Percentiles rank a stretch among this genome's conserved stretches.
Conservation (phyloP, 225 moss, liverwort and hornwort species). For the Bryum argenteum region DNA sequence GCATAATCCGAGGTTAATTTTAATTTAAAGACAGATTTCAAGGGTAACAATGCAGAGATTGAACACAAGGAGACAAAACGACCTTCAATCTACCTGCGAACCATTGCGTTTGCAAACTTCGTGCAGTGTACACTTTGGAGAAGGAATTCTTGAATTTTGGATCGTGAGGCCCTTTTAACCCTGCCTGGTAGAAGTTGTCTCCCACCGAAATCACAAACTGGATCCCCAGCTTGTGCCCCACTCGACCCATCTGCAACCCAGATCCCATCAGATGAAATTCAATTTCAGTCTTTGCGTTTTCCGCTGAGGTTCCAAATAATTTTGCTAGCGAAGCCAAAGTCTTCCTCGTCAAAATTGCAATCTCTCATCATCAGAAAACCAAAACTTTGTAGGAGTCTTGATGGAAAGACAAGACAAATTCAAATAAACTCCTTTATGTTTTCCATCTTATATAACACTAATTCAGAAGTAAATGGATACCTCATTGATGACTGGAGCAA, state of each 20-base stretch:
- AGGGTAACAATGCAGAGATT: not conserved
- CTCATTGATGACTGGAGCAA: too few species aligned
- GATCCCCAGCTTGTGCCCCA: constrained; percentile 50
- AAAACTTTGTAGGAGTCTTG: not conserved
- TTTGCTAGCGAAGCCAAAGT: not conserved
- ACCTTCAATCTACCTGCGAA: constrained; percentile 62
- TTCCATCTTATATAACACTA: too few species aligned
- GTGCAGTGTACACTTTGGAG: constrained; percentile 67
- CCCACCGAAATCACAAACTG: constrained; percentile 75
- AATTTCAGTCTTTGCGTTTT: not conserved
- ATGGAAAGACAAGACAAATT: too few species aligned
- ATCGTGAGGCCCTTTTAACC: constrained; percentile 66
- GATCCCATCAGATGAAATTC: constrained; percentile 2
- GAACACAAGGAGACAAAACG: constrained; percentile 1
- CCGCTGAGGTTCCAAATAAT: not conserved
- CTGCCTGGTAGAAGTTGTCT: constrained; percentile 77
- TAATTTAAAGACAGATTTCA: not conserved
- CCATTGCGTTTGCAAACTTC: constrained; percentile 80
- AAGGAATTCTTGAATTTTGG: constrained; percentile 72
- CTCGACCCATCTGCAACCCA: constrained; percentile 67
- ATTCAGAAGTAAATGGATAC: too few species aligned
- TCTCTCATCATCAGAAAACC: not conserved
- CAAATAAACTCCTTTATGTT: too few species aligned
- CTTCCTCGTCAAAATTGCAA: not conserved
- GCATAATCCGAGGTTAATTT: constrained; percentile 6